Conservation (phyloP, 169 alveolate species). For the Cryptosporidium bovis region DNA sequence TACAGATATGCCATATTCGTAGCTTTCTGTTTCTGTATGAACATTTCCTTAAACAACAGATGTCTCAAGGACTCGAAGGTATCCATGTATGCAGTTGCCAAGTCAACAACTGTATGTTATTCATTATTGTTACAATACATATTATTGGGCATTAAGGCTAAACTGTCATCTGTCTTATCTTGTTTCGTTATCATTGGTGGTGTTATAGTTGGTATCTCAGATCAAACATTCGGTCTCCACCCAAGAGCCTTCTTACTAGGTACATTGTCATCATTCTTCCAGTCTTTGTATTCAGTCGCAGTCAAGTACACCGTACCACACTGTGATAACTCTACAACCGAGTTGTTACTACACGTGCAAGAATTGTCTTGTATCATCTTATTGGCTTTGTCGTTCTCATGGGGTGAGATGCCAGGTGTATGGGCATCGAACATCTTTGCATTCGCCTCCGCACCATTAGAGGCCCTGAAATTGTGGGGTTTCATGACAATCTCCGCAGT, state of each 20-base stretch:
- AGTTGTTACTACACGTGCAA: slow-evolving; percentile 64
- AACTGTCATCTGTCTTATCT: slow-evolving; percentile 64
- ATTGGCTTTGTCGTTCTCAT: slow-evolving; percentile 15
- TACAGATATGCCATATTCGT: slow-evolving; percentile 66
- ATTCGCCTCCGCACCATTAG: slow-evolving; percentile 49
- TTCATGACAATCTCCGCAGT: slow-evolving; percentile 62
- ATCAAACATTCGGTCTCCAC: slow-evolving; percentile 49
- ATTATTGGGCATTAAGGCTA: slow-evolving; percentile 60
- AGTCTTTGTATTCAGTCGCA: slow-evolving; percentile 68
- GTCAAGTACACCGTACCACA: slow-evolving; percentile 73
- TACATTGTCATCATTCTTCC: slow-evolving; percentile 72
- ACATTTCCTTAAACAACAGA: slow-evolving; percentile 52
- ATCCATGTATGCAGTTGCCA: slow-evolving; percentile 71
- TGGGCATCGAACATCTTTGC: slow-evolving; percentile 44
- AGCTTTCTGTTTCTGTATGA: slow-evolving; percentile 74
- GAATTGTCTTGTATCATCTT: slow-evolving; percentile 67
- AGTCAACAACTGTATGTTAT: slow-evolving; percentile 69
- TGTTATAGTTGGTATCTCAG: slow-evolving; percentile 60
- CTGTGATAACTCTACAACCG: slow-evolving; percentile 73
- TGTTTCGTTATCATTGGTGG: slow-evolving; percentile 72
- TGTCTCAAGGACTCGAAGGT: slow-evolving; percentile 57
- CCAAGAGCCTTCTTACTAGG: slow-evolving; percentile 62
- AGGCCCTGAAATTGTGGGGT: slow-evolving; percentile 42
- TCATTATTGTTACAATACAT: slow-evolving; percentile 58
- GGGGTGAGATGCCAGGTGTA: slow-evolving; percentile 64